phyloP scores from a whole-genome alignment of 73 alveolate genomes.

The Tetrahymena malaccensis region DNA sequence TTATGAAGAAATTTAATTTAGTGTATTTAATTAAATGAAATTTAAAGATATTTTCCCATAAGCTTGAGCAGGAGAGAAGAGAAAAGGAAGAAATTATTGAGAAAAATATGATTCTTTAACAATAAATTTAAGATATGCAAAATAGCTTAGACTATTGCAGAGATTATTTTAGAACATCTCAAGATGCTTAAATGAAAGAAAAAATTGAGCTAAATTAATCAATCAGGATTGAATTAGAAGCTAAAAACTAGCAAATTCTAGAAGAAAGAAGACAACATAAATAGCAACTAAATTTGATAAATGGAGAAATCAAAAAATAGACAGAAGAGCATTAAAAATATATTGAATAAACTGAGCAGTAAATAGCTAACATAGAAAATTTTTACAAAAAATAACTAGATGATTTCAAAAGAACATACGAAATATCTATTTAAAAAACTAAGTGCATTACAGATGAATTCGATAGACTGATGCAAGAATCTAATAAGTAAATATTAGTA shows the following conservation, averaged over 20 bases:
- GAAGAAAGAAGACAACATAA: not conserved
- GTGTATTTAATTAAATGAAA: not conserved
- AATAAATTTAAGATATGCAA: not conserved
- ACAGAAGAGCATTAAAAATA: not conserved
- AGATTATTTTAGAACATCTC: not conserved
- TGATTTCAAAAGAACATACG: not conserved
- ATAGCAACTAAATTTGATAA: not conserved
- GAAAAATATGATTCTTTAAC: not conserved
- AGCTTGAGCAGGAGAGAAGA: not conserved
- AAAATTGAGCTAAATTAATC: not conserved
- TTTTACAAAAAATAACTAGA: not conserved
- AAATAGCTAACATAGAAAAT: not conserved
- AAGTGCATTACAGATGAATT: not conserved
- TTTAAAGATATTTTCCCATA: not conserved
- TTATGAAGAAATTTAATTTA: not conserved
- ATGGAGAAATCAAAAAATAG: not conserved
- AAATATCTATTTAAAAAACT: not conserved
- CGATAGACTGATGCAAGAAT: not conserved
- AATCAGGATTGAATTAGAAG: not conserved
- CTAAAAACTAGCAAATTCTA: not conserved
- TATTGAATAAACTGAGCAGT: not conserved
- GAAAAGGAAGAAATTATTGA: not conserved
- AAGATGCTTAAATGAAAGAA: not conserved
- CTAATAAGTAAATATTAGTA: not conserved
- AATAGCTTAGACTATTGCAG: not conserved